phyloP scores from a whole-genome alignment of 2,329 filamentous ascomycete genomes.

The Pezizomycotina sp. region DNA sequence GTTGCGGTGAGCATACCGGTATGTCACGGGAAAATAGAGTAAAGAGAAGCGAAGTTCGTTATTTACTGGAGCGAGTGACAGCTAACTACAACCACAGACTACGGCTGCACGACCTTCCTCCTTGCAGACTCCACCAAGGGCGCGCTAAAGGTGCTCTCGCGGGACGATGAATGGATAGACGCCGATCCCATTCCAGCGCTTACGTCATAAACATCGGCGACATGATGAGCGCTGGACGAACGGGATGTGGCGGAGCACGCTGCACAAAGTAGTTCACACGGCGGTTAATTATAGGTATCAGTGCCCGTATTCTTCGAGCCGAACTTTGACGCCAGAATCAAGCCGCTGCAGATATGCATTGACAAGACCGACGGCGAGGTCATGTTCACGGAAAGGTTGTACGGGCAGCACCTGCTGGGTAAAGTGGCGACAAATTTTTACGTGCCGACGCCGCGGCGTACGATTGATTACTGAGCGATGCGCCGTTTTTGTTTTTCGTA shows the following conservation, averaged over 20 bases:
- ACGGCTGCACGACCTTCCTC: constrained; percentile 35
- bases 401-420: constrained; percentile 32
- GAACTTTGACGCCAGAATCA: constrained; percentile 30
- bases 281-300: constrained; percentile 28
- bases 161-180: constrained; percentile 31
- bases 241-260: constrained; percentile 27
- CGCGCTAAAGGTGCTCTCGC: constrained; percentile 32
- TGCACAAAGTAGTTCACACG: constrained; percentile 34
- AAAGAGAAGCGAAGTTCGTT: too few relatives aligned
- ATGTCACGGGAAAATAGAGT: too few relatives aligned
- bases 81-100: too few relatives aligned
- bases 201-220: constrained; percentile 38
- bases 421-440: constrained; percentile 34
- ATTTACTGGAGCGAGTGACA: too few relatives aligned
- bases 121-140: constrained; percentile 32
- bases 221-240: constrained; percentile 31
- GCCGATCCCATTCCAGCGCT: constrained; percentile 32
- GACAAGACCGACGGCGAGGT: constrained; percentile 25
- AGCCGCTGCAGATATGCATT: constrained; percentile 30
- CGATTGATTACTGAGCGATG: too few relatives aligned
- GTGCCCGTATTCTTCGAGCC: constrained; percentile 38
- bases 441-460: too few relatives aligned
- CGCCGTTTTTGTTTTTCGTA: too few relatives aligned
- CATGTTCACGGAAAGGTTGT: constrained; percentile 28
- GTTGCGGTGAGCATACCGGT: constrained; percentile 32